Conservation (phyloP, 371 early-diverging fungal species). For the Apophysomyces ossiformis region DNA sequence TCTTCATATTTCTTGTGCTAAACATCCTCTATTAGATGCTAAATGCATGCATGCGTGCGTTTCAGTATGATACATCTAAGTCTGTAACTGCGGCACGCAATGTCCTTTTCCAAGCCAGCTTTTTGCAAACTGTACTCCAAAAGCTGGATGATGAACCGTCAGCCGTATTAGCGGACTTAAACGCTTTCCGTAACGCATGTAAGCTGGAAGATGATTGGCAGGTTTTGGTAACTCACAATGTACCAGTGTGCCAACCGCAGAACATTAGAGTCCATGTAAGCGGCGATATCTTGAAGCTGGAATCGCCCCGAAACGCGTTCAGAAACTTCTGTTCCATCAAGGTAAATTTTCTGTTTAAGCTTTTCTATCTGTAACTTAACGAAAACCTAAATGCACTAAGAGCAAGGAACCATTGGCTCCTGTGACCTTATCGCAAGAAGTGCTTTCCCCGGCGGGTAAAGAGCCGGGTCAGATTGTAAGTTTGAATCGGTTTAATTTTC, state of each 20-base stretch:
- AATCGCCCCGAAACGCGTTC: conserved; percentile 52
- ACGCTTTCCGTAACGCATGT: conserved; percentile 62
- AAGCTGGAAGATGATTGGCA: conserved; percentile 24
- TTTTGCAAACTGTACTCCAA: conserved; percentile 58
- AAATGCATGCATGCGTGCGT: conserved; percentile 47
- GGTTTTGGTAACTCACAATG: background rate
- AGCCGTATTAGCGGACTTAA: conserved; percentile 52
- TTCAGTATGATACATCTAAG: conserved; percentile 55
- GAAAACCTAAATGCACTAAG: background rate
- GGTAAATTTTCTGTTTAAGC: conserved; percentile 3
- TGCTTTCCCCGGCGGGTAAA: conserved; percentile 54
- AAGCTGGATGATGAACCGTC: conserved; percentile 54
- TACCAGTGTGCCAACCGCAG: conserved; percentile 55
- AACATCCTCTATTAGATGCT: conserved; percentile 50
- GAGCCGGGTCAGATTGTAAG: conserved; percentile 55
- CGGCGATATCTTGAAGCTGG: conserved; percentile 59
- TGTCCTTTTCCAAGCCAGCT: conserved; percentile 56
- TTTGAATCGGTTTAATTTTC: background rate
- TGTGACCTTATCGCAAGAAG: conserved; percentile 54
- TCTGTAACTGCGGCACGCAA: conserved; percentile 57
- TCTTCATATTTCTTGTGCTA: background rate
- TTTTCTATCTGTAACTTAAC: background rate
- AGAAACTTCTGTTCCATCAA: conserved; percentile 37
- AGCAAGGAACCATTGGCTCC: conserved; percentile 30
- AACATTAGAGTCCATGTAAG: conserved; percentile 67